These are phyloP conservation scores for Cryptosporidium sp. DNA, from an alignment of 169 alveolate species.

Conservation along the genomic window DNA sequence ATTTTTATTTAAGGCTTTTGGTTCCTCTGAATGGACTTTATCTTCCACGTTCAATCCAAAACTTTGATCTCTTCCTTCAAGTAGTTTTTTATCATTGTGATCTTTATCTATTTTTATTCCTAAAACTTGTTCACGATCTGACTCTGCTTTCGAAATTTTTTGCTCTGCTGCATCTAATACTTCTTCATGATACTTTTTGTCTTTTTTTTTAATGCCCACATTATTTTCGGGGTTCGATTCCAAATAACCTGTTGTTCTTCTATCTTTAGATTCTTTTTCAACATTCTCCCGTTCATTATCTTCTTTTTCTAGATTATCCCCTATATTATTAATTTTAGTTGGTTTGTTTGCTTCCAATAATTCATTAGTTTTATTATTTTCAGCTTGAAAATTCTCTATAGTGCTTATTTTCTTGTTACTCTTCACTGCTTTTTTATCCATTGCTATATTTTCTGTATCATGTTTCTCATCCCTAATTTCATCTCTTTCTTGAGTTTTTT, in stretches of 20 bases:
- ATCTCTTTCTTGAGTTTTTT: neutral
- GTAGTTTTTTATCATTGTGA: neutral
- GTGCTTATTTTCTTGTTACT: neutral
- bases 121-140: no score
- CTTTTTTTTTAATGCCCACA: neutral
- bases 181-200: no score
- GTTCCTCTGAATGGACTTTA: neutral
- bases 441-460: no score
- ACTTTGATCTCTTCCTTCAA: no score
- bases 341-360: neutral
- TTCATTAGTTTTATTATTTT: neutral
- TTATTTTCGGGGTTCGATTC: neutral
- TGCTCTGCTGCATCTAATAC: neutral
- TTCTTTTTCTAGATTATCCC: neutral
- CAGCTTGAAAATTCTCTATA: neutral
- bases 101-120: neutral
- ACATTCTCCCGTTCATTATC: neutral
- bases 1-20: neutral
- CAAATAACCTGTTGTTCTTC: neutral
- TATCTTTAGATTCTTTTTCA: constrained; percentile 1
- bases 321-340: neutral
- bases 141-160: neutral
- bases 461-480: neutral
- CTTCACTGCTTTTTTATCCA: neutral
- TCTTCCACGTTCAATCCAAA: neutral